These are phyloP conservation scores for Dryadomyces quercus-mongolicae DNA, from an alignment of 2,329 filamentous ascomycete species.

Conservation along the genomic window DNA sequence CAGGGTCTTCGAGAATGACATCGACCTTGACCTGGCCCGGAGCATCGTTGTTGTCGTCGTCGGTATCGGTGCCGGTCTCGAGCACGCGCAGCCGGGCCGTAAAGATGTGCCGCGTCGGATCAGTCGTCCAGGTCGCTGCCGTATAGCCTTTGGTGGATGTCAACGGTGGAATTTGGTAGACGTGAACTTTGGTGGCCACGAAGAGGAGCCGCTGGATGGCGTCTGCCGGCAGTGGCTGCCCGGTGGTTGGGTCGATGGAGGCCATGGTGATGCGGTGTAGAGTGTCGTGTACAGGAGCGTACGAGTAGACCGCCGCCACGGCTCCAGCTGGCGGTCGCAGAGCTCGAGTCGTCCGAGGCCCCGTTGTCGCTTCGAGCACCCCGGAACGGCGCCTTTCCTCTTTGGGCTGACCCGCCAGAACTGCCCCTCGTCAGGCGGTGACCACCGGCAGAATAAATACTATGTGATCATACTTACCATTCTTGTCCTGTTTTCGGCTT, in stretches of 20 bases:
- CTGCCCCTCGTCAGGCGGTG: conserved; percentile 7
- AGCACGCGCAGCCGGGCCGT: conserved; percentile 69
- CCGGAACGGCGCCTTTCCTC: not conserved
- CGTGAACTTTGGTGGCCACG: conserved; percentile 60
- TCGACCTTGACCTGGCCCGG: conserved; percentile 47
- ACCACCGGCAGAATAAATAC: conserved; percentile 6
- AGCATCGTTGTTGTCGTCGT: conserved; percentile 17
- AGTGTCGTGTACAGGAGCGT: not conserved
- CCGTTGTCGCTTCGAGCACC: too few species aligned
- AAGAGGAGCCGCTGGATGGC: conserved; percentile 81
- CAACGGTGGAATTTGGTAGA: conserved; percentile 79
- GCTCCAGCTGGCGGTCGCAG: too few species aligned
- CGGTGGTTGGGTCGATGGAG: conserved; percentile 59
- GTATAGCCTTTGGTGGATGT: conserved; percentile 68
- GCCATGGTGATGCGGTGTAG: conserved; percentile 33
- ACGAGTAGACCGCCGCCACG: too few species aligned
- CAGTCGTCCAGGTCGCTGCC: conserved; percentile 64
- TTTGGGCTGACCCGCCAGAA: not conserved
- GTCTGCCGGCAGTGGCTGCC: conserved; percentile 53
- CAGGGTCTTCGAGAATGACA: conserved; percentile 66
- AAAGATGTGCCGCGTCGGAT: conserved; percentile 67
- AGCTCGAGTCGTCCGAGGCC: too few species aligned
- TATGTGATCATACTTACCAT: too few species aligned
- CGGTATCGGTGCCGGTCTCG: conserved; percentile 49
- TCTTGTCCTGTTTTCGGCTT: not conserved